Evolutionary conservation across 106 monocot genomes (phyloP).

Genomic region (Dioscorea dumetorum): DNA sequence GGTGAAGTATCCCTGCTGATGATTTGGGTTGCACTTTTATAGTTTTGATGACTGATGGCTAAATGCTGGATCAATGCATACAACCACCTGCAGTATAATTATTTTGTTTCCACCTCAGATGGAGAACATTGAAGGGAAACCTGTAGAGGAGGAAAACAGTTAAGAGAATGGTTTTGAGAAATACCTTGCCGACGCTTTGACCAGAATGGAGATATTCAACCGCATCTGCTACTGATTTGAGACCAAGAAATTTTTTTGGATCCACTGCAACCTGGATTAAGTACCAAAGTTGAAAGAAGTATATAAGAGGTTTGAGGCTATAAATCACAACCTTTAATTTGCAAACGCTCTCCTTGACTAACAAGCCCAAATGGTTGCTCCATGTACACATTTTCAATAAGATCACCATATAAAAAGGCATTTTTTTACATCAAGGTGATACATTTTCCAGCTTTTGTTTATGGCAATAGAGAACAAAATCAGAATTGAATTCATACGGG

Average conservation of each 20-base stretch:
- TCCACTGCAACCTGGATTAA: constrained; percentile 60
- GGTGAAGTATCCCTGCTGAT: too few relatives aligned
- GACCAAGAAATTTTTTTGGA: constrained; percentile 66
- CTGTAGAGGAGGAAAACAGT: background rate
- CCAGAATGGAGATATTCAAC: constrained; percentile 98
- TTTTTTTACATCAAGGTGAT: too few relatives aligned
- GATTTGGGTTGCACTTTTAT: constrained; percentile 11
- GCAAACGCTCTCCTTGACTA: too few relatives aligned
- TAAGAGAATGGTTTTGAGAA: background rate
- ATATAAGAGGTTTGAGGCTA: too few relatives aligned
- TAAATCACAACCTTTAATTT: too few relatives aligned
- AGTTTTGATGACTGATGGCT: constrained; percentile 42
- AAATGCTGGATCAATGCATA: constrained; percentile 84
- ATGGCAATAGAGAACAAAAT: too few relatives aligned
- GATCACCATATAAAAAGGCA: too few relatives aligned
- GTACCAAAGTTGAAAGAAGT: too few relatives aligned
- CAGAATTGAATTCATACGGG: too few relatives aligned
- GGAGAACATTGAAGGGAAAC: constrained; percentile 4
- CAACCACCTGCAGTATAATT: constrained; percentile 59
- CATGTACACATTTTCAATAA: too few relatives aligned
- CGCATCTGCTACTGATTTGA: constrained; percentile 83
- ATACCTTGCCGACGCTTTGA: constrained; percentile 90
- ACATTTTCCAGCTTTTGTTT: too few relatives aligned
- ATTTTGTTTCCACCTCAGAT: background rate
- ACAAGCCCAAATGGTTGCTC: too few relatives aligned